Base-by-base conservation (phyloP, 441 rosid genomes). In the Cnidoscolus chayamansa region DNA sequence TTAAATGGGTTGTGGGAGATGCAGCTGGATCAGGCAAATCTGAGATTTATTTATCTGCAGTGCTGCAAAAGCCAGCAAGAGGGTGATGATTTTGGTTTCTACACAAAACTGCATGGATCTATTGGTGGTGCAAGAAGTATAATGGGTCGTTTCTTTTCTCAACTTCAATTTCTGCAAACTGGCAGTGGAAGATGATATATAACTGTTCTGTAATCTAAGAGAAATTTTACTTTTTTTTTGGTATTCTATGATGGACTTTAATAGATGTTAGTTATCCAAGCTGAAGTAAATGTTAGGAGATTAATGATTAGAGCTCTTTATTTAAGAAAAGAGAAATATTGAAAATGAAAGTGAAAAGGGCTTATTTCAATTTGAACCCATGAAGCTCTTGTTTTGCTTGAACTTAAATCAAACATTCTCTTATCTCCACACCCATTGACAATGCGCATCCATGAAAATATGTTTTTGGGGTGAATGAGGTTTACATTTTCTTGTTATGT, bases 1-100 rank as follows among this genome's bases (percentile, higher is more conserved):
- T 94, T 73, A 94, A 90, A 77, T 94, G 97, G 97, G 97, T 88
- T 15, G 84, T 88, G 8, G 98, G 99, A 11, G 98, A 92, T 81
- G 64, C 85, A 17, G 73, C 82, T 53, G 86, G 85, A 2, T 72
- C 81, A 0, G 85, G 86, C 40, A 87, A 82, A 80, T 69, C 87
- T 7, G 88, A 95, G 79, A 83, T 87, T 32, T 83, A 87, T 68
- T 87, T 95, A 61, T 91, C 99, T 51, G 93, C 97, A 76, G 96
- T 92, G 79, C 86, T 95, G 58, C 99, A 92, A 77, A 95, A 95
- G 84, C 98, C 98, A 0, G 86, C 81, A 58, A 88, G 99, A 81
- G 82, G 66, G 70, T 88, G 88, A 81, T 60, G 62, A 58, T 61
- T 74, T 51, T 53, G 35, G 62, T 15, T 70, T 53, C 67, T 19